These are phyloP conservation scores for Polytolypa hystricis DNA, from an alignment of 2,329 filamentous ascomycete genomes.

Conservation along the genomic window DNA sequence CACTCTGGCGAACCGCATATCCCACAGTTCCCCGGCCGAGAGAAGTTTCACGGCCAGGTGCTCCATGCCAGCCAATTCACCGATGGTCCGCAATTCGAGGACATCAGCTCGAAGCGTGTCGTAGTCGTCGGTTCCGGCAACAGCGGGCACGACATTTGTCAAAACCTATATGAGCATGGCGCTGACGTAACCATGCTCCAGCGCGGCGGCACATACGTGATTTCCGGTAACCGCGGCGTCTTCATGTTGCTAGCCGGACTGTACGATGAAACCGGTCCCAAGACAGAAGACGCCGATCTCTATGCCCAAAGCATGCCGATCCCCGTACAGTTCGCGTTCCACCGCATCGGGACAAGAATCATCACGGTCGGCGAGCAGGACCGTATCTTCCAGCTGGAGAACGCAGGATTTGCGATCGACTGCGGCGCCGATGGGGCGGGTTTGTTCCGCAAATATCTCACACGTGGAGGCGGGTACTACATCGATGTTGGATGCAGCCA, in stretches of 20 bases:
- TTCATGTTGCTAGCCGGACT: constrained; percentile 35
- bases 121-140: constrained; percentile 41
- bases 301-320: constrained; percentile 37
- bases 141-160: constrained; percentile 41
- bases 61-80: constrained; percentile 37
- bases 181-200: constrained; percentile 45
- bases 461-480: constrained; percentile 47
- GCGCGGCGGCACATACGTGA: constrained; percentile 40
- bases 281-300: constrained; percentile 42
- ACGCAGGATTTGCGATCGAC: constrained; percentile 36
- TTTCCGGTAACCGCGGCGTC: constrained; percentile 34
- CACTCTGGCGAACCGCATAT: constrained; percentile 33
- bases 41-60: constrained; percentile 32
- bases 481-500: constrained; percentile 46
- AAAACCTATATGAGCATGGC: constrained; percentile 40
- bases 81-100: constrained; percentile 25
- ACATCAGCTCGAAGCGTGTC: constrained; percentile 34
- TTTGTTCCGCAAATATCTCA: constrained; percentile 35
- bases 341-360: constrained; percentile 30
- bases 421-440: constrained; percentile 31
- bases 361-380: constrained; percentile 34
- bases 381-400: constrained; percentile 35
- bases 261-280: constrained; percentile 38
- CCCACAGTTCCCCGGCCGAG: constrained; percentile 30
- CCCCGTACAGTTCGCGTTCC: constrained; percentile 37